A percentile compares a stretch with the other conserved stretches of the same genome.
Conservation (phyloP, 2,329 filamentous ascomycete genomes). For the Monosporascus sp. region DNA sequence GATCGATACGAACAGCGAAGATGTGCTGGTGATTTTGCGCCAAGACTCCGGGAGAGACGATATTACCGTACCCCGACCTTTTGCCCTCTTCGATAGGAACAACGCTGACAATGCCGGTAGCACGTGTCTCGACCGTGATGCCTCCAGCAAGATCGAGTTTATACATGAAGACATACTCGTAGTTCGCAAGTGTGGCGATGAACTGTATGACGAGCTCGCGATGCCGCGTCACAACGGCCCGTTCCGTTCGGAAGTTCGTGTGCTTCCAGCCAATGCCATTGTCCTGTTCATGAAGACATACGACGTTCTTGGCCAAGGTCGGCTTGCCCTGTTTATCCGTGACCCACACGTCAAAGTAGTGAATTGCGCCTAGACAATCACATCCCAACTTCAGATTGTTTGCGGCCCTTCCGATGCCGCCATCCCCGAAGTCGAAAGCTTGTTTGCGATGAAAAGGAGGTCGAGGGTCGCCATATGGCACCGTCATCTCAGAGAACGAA, state of each 20-base stretch:
- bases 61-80: constrained; percentile 51
- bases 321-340: constrained; percentile 50
- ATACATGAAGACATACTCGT: constrained; percentile 65
- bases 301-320: constrained; percentile 50
- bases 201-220: constrained; percentile 63
- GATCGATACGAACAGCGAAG: constrained; percentile 62
- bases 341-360: constrained; percentile 48
- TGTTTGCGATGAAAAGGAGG: constrained; percentile 61
- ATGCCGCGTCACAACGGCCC: constrained; percentile 56
- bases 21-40: constrained; percentile 67
- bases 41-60: constrained; percentile 58
- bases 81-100: constrained; percentile 55
- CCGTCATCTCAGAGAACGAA: constrained; percentile 57
- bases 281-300: constrained; percentile 67
- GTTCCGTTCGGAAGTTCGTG: constrained; percentile 61
- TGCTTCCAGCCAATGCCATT: constrained; percentile 68
- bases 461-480: constrained; percentile 59
- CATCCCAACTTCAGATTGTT: constrained; percentile 65
- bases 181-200: constrained; percentile 65
- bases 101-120: constrained; percentile 64
- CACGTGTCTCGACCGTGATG: constrained; percentile 56
- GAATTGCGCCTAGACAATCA: constrained; percentile 64
- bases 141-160: constrained; percentile 60
- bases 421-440: constrained; percentile 66
- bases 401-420: constrained; percentile 57